Conservation (phyloP, 257 asterid genomes). For the Buddleja alternifolia region DNA sequence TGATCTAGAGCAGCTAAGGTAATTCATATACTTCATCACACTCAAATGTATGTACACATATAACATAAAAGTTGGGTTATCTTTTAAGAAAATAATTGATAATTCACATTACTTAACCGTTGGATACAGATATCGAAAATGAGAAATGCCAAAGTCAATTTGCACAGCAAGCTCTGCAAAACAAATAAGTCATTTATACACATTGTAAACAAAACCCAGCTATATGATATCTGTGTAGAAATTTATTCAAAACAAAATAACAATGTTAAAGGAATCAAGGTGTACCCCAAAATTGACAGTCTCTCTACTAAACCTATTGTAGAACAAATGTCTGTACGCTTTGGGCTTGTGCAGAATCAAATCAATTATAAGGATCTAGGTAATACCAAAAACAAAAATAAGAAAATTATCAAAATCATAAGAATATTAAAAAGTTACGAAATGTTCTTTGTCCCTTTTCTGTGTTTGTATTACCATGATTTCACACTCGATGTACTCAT, state of each 20-base stretch:
- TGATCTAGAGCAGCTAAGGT: slow-evolving; percentile 67
- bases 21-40: slow-evolving; percentile 16
- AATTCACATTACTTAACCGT: slow-evolving; percentile 5
- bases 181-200: not conserved
- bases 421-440: not conserved
- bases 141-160: slow-evolving; percentile 45
- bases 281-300: slow-evolving; percentile 53
- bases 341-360: slow-evolving; percentile 88
- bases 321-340: slow-evolving; percentile 84
- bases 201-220: slow-evolving; percentile 1
- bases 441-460: not conserved
- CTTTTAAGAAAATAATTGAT: not conserved
- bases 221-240: not conserved
- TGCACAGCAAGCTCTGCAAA: slow-evolving; percentile 74
- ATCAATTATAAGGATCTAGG: slow-evolving; percentile 78
- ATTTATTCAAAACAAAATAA: not conserved
- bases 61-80: not conserved
- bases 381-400: not conserved
- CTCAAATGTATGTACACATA: not conserved
- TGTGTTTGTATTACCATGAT: slow-evolving; percentile 57
- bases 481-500: slow-evolving; percentile 93
- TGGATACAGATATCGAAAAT: slow-evolving; percentile 86
- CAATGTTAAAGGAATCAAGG: not conserved
- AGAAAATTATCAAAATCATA: not conserved
- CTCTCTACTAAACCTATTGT: slow-evolving; percentile 55